These are phyloP conservation scores for Cryoendolithus antarcticus DNA, from an alignment of 2,329 filamentous ascomycete genomes.

Conservation along the genomic window DNA sequence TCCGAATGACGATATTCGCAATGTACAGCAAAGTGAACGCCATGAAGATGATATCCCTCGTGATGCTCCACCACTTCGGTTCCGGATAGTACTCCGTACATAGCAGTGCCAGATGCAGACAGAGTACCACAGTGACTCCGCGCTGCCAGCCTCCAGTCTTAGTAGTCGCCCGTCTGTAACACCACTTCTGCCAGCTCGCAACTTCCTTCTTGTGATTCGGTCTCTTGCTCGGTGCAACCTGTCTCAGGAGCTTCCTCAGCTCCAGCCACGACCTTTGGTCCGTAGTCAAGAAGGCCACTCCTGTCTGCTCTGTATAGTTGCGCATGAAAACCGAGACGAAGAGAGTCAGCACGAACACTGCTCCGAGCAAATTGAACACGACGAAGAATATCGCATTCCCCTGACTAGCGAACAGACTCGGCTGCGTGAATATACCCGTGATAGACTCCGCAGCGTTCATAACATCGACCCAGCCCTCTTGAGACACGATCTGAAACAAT, in stretches of 20 bases:
- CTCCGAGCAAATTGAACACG: slow-evolving; percentile 87
- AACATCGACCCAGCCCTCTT: slow-evolving; percentile 96
- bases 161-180: slow-evolving; percentile 83
- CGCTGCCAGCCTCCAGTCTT: slow-evolving; percentile 90
- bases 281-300: slow-evolving; percentile 86
- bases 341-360: slow-evolving; percentile 89
- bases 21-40: slow-evolving; percentile 71
- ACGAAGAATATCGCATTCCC: slow-evolving; percentile 92
- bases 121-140: slow-evolving; percentile 63
- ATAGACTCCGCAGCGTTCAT: slow-evolving; percentile 75
- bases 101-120: slow-evolving; percentile 72
- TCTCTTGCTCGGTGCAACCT: slow-evolving; percentile 89
- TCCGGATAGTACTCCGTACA: slow-evolving; percentile 78
- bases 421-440: slow-evolving; percentile 63
- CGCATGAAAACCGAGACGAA: slow-evolving; percentile 99
- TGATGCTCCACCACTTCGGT: slow-evolving; percentile 54
- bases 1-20: slow-evolving; percentile 68
- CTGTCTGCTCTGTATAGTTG: slow-evolving; percentile 97
- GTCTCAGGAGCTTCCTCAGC: slow-evolving; percentile 75
- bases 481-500: slow-evolving; percentile 95
- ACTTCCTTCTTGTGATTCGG: slow-evolving; percentile 65
- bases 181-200: slow-evolving; percentile 77
- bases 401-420: slow-evolving; percentile 53
- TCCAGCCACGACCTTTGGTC: slow-evolving; percentile 97
- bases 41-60: slow-evolving; percentile 62